phyloP scores from a whole-genome alignment of 352 stramenopile genomes.

The Pythium phragmiticola region DNA sequence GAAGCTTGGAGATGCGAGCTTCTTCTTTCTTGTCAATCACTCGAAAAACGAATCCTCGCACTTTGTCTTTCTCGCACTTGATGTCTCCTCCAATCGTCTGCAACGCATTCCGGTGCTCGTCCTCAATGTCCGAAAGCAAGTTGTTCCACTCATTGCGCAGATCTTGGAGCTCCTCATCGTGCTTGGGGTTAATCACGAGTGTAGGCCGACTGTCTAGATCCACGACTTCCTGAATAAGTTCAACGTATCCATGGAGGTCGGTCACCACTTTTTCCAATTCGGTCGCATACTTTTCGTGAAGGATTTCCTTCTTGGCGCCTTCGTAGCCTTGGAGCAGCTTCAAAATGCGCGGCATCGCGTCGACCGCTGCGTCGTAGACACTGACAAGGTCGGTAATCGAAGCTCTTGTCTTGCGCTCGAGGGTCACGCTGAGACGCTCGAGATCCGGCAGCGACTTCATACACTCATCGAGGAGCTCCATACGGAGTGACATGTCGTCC shows the following conservation, averaged over 20 bases:
- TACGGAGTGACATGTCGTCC: conserved; percentile 81
- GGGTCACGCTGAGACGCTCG: conserved; percentile 55
- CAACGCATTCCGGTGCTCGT: conserved; percentile 61
- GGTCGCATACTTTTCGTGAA: conserved; percentile 47
- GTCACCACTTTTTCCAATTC: conserved; percentile 57
- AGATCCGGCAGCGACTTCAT: conserved; percentile 86
- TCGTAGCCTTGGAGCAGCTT: conserved; percentile 53
- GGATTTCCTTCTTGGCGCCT: conserved; percentile 30
- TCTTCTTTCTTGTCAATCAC: conserved; percentile 93
- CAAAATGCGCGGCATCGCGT: conserved; percentile 62
- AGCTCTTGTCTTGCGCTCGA: conserved; percentile 72
- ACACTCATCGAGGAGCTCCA: conserved; percentile 87
- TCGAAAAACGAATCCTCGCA: conserved; percentile 92
- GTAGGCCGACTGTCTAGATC: conserved; percentile 79
- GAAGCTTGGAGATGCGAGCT: conserved; percentile 86
- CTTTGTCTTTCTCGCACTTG: conserved; percentile 92
- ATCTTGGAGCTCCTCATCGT: conserved; percentile 75
- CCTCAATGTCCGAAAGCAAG: conserved; percentile 77
- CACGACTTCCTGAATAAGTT: conserved; percentile 82
- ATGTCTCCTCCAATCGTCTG: conserved; percentile 76
- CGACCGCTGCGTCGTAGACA: conserved; percentile 80
- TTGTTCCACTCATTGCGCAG: conserved; percentile 78
- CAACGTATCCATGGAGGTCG: conserved; percentile 65
- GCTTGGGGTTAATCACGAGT: conserved; percentile 80
- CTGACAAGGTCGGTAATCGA: conserved; percentile 82